Conservation (phyloP, 2,329 filamentous ascomycete genomes). For the Aspergillus sp. region DNA sequence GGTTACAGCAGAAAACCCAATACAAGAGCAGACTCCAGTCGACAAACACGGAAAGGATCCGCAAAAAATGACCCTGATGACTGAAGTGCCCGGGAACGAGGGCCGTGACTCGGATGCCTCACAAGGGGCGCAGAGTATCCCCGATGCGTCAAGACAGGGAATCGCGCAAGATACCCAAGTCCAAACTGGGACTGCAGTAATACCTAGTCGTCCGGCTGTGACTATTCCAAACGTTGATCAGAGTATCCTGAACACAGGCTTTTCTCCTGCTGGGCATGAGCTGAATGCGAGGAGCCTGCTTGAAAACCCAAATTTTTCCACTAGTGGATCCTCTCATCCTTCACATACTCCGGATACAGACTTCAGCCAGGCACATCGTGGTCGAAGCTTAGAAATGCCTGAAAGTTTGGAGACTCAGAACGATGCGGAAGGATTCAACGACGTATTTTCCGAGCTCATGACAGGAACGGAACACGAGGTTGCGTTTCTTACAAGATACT, state of each 20-base stretch:
- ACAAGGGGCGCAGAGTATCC: neutral
- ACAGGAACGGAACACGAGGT: constrained; percentile 33
- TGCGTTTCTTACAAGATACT: constrained; percentile 33
- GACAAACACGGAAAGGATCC: neutral
- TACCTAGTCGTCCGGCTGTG: neutral
- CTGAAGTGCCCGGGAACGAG: neutral
- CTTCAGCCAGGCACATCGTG: neutral
- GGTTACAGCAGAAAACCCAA: neutral
- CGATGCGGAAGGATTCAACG: constrained; percentile 26
- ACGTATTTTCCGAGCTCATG: constrained; percentile 31
- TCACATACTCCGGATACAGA: neutral
- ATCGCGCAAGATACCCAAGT: neutral
- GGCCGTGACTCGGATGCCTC: neutral
- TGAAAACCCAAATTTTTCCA: neutral
- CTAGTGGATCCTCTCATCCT: neutral
- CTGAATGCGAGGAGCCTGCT: neutral
- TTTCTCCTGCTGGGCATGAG: neutral
- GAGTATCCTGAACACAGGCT: neutral
- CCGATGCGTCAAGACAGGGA: neutral
- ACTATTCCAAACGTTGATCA: neutral
- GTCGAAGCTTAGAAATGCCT: neutral
- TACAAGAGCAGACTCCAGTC: neutral
- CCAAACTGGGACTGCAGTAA: neutral
- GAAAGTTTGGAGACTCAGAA: constrained; percentile 14
- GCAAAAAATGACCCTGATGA: neutral